Conservation (phyloP, 2,329 filamentous ascomycete genomes). For the Colletotrichum sp. region DNA sequence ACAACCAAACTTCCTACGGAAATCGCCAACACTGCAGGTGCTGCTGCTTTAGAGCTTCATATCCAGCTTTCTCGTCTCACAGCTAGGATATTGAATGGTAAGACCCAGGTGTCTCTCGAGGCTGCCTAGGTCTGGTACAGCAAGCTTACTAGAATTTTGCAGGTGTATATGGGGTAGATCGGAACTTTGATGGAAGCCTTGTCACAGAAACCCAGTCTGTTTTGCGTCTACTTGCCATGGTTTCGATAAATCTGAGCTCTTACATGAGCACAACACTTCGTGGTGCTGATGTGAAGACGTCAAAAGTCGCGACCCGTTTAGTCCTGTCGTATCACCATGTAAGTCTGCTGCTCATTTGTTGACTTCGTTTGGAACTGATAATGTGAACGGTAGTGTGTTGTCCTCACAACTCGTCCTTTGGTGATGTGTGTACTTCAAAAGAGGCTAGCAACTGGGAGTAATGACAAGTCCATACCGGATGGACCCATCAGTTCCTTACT, state of each 20-base stretch:
- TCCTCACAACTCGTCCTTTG: background rate
- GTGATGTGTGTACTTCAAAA: background rate
- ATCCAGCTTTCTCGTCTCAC: background rate
- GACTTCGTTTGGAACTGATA: background rate
- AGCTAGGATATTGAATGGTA: background rate
- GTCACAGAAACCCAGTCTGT: background rate
- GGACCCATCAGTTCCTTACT: background rate
- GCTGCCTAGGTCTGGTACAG: background rate
- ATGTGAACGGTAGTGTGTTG: background rate
- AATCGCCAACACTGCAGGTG: background rate
- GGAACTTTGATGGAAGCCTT: background rate
- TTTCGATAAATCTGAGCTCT: background rate
- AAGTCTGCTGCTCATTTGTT: background rate
- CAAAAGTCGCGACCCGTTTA: background rate
- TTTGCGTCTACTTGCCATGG: background rate
- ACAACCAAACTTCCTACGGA: background rate
- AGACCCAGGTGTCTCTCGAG: background rate
- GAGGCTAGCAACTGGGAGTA: background rate
- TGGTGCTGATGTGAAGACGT: background rate
- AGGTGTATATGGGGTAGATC: background rate
- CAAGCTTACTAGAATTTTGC: background rate
- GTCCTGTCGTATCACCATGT: background rate
- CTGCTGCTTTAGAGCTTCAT: background rate
- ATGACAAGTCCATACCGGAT: background rate
- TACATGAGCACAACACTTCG: background rate